A percentile compares a stretch with the other conserved stretches of the same genome.
Evolutionary conservation across 2,329 filamentous ascomycete genomes (phyloP).

Genomic region (Colletotrichum noveboracense): DNA sequence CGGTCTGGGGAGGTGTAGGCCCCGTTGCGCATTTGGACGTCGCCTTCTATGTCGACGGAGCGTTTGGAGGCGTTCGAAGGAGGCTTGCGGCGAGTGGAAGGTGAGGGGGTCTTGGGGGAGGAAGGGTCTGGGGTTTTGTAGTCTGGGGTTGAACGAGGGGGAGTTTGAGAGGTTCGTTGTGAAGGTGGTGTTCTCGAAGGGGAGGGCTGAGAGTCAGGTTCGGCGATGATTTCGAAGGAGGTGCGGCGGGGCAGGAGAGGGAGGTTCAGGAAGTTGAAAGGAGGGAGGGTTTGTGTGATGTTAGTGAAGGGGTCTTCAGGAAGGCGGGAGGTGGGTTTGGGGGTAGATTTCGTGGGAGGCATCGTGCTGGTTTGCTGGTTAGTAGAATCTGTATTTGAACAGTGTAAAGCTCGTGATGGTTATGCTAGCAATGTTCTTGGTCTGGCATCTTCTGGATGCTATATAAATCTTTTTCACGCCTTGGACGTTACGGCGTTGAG

Average conservation of each 20-base stretch:
- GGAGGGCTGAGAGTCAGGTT: neutral
- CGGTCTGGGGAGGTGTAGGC: neutral
- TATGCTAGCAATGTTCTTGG: neutral
- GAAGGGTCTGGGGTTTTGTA: neutral
- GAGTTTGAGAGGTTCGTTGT: neutral
- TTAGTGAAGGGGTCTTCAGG: neutral
- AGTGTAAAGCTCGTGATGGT: neutral
- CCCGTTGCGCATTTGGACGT: slow-evolving; percentile 3
- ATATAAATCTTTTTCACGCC: neutral
- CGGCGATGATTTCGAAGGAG: neutral
- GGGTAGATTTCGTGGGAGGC: neutral
- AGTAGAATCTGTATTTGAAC: neutral
- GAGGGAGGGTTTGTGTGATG: neutral
- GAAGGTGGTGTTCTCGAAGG: neutral
- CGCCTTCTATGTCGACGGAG: neutral
- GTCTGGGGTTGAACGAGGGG: neutral
- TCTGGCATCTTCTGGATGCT: neutral
- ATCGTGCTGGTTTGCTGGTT: neutral
- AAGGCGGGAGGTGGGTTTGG: neutral
- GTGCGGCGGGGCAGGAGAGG: neutral
- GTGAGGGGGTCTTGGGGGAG: neutral
- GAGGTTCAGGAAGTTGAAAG: neutral
- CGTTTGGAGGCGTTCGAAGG: neutral
- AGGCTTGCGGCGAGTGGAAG: neutral
- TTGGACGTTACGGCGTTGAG: neutral